Conservation (phyloP, 2,329 filamentous ascomycete genomes). For the Hymenoscyphus occultus region DNA sequence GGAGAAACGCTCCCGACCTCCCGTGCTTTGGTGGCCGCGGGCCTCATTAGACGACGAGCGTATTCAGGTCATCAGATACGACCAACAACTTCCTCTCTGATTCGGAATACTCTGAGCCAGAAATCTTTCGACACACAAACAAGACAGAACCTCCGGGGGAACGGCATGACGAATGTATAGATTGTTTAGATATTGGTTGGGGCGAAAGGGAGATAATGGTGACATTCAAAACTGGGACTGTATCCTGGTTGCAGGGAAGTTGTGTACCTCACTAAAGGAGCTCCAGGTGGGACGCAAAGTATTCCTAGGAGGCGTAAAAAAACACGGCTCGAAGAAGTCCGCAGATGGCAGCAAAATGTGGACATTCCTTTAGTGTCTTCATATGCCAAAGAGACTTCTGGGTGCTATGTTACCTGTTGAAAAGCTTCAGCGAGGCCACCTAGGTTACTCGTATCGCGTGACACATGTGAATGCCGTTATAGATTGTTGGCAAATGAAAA, state of each 20-base stretch:
- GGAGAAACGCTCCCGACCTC: constrained; percentile 25
- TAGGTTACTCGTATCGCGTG: background rate
- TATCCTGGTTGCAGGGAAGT: background rate
- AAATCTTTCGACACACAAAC: background rate
- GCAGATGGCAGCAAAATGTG: background rate
- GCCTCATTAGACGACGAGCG: constrained; percentile 15
- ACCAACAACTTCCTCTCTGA: constrained; percentile 7
- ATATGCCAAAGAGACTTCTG: background rate
- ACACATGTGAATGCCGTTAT: background rate
- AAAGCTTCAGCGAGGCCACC: background rate
- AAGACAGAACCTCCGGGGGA: constrained; percentile 8
- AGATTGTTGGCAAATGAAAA: background rate
- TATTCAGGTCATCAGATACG: constrained; percentile 15
- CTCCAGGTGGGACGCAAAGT: background rate
- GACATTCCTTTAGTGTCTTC: background rate
- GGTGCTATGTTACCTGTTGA: background rate
- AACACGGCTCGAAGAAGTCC: background rate
- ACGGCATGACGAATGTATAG: constrained; percentile 14
- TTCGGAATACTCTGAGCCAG: constrained; percentile 1
- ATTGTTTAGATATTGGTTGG: constrained; percentile 16
- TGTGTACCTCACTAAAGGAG: background rate
- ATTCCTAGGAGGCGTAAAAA: background rate
- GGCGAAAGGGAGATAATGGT: background rate
- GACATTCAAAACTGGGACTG: background rate
- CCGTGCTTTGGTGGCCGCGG: constrained; percentile 13